Evolutionary conservation across 2,329 filamentous ascomycete genomes (phyloP).

Genomic region (Penicillium sp.): DNA sequence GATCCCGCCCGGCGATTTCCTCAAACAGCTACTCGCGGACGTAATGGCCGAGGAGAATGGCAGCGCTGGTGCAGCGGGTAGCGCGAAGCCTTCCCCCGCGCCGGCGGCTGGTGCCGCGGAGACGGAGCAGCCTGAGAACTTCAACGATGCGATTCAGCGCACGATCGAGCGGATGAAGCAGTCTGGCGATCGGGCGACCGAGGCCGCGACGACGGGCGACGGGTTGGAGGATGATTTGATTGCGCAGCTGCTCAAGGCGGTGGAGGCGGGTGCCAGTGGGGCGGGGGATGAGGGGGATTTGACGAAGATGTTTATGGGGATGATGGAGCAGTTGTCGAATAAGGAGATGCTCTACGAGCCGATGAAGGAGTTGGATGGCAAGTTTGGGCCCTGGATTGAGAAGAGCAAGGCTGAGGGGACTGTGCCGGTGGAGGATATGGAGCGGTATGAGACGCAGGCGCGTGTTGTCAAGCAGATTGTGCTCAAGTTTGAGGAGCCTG

Average conservation of each 20-base stretch:
- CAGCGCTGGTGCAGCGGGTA: conserved; percentile 20
- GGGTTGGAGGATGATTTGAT: conserved; percentile 78
- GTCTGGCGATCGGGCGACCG: conserved; percentile 82
- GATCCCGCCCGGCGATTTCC: conserved; percentile 37
- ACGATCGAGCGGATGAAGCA: conserved; percentile 97
- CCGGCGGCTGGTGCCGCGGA: conserved; percentile 12
- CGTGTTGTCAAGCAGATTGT: conserved; percentile 82
- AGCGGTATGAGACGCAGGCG: conserved; percentile 80
- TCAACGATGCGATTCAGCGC: conserved; percentile 87
- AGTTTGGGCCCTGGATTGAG: conserved; percentile 86
- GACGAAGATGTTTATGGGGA: conserved; percentile 90
- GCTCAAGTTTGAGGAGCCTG: conserved; percentile 77
- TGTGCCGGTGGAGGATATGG: conserved; percentile 68
- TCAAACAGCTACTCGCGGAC: conserved; percentile 40
- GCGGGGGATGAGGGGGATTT: conserved; percentile 77
- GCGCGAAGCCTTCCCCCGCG: conserved; percentile 1
- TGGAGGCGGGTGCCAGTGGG: conserved; percentile 65
- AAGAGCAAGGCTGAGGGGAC: conserved; percentile 68
- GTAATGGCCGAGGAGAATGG: conserved; percentile 35
- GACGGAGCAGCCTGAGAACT: conserved; percentile 57
- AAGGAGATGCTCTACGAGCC: conserved; percentile 98
- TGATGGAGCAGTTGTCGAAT: conserved; percentile 99
- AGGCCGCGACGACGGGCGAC: conserved; percentile 63
- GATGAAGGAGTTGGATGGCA: conserved; percentile 94
- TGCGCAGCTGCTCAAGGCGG: conserved; percentile 87